Evolutionary conservation across 345 rosid species (phyloP).

Genomic region (Eucalyptus brandiana): DNA sequence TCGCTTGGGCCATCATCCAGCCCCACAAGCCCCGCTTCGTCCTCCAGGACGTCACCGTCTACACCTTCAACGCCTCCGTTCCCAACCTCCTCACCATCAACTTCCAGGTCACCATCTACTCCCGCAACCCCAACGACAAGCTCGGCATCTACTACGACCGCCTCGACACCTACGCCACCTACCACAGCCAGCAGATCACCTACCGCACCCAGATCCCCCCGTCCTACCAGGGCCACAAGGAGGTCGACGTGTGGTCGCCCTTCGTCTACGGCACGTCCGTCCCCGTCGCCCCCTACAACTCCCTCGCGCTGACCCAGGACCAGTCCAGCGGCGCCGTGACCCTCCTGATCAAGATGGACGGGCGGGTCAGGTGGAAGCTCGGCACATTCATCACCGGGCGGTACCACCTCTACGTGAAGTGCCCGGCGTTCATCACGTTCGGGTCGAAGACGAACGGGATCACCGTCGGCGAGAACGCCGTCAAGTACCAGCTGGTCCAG

Average conservation of each 20-base stretch:
- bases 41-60: slow-evolving; percentile 92
- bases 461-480: slow-evolving; percentile 41
- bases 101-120: slow-evolving; percentile 68
- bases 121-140: slow-evolving; percentile 70
- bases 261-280: slow-evolving; percentile 47
- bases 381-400: slow-evolving; percentile 44
- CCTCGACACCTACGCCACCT: slow-evolving; percentile 58
- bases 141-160: slow-evolving; percentile 85
- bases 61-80: slow-evolving; percentile 61
- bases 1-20: slow-evolving; percentile 80
- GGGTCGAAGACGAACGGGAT: slow-evolving; percentile 43
- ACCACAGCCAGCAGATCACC: slow-evolving; percentile 74
- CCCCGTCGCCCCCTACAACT: slow-evolving; percentile 74
- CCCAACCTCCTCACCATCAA: slow-evolving; percentile 68
- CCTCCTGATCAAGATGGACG: slow-evolving; percentile 57
- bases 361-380: slow-evolving; percentile 81
- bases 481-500: slow-evolving; percentile 46
- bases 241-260: slow-evolving; percentile 75
- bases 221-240: slow-evolving; percentile 50
- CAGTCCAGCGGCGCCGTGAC: slow-evolving; percentile 30
- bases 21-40: slow-evolving; percentile 74
- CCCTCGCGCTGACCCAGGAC: slow-evolving; percentile 31
- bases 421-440: slow-evolving; percentile 46
- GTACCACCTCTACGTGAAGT: slow-evolving; percentile 55
- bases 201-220: slow-evolving; percentile 37